Evolutionary conservation across 2,329 filamentous ascomycete species (phyloP).

Genomic region (Penicillium sp.): DNA sequence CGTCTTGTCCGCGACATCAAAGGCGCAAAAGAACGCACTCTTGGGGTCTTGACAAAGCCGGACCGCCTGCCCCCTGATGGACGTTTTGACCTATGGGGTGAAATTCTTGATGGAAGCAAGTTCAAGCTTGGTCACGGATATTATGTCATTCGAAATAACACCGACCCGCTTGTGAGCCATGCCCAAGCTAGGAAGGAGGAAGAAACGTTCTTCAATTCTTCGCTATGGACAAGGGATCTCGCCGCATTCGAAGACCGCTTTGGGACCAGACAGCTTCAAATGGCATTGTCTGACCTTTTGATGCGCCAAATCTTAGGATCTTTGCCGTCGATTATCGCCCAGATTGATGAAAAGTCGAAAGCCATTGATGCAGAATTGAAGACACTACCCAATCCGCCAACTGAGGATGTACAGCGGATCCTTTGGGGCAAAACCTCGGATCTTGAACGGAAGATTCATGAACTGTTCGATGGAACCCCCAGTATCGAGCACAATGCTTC

Average conservation of each 20-base stretch:
- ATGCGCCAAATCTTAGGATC: slow-evolving; percentile 44
- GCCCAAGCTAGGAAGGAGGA: slow-evolving; percentile 51
- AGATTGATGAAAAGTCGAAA: slow-evolving; percentile 50
- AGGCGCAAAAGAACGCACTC: slow-evolving; percentile 58
- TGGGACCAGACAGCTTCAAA: slow-evolving; percentile 53
- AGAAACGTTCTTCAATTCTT: slow-evolving; percentile 47
- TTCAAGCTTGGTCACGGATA: slow-evolving; percentile 72
- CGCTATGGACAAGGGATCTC: slow-evolving; percentile 50
- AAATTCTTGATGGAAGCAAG: slow-evolving; percentile 61
- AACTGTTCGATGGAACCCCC: slow-evolving; percentile 53
- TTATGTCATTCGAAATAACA: slow-evolving; percentile 67
- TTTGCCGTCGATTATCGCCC: slow-evolving; percentile 34
- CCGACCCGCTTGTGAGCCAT: slow-evolving; percentile 46
- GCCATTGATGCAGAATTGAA: slow-evolving; percentile 56
- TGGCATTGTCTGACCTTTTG: slow-evolving; percentile 40
- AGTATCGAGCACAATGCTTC: slow-evolving; percentile 14
- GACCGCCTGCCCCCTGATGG: slow-evolving; percentile 62
- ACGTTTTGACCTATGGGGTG: slow-evolving; percentile 57
- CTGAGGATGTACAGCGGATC: slow-evolving; percentile 62
- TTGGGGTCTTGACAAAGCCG: slow-evolving; percentile 82
- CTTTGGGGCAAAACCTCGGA: slow-evolving; percentile 59
- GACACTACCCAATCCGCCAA: slow-evolving; percentile 64
- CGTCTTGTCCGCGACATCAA: slow-evolving; percentile 57
- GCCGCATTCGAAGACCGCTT: slow-evolving; percentile 45
- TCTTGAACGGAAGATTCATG: slow-evolving; percentile 56